Evolutionary conservation across 345 rosid species (phyloP).

Genomic region (Arabidopsis arenosa): DNA sequence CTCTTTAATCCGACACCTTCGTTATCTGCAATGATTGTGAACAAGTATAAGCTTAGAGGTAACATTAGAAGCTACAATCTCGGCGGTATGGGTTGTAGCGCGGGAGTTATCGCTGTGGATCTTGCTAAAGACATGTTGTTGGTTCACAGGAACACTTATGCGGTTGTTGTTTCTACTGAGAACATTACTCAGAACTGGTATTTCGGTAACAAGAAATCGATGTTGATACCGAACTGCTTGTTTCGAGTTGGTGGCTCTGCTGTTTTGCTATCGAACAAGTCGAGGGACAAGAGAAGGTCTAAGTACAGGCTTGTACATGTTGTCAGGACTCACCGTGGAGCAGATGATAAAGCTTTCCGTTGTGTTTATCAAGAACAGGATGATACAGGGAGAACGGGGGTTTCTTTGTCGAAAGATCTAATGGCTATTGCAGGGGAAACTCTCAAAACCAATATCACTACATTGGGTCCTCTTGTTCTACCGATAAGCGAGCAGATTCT

Average conservation of each 20-base stretch:
- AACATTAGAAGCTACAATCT: constrained; percentile 57
- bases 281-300: constrained; percentile 41
- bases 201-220: constrained; percentile 53
- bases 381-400: constrained; percentile 46
- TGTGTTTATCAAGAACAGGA: constrained; percentile 56
- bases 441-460: constrained; percentile 56
- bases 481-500: constrained; percentile 54
- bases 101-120: constrained; percentile 55
- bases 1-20: constrained; percentile 62
- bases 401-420: constrained; percentile 49
- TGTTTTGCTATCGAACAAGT: constrained; percentile 49
- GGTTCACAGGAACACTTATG: constrained; percentile 50
- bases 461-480: constrained; percentile 53
- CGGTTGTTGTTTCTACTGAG: constrained; percentile 56
- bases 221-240: constrained; percentile 60
- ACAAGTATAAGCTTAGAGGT: constrained; percentile 56
- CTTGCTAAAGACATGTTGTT: constrained; percentile 55
- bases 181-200: constrained; percentile 59
- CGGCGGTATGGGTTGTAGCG: constrained; percentile 65
- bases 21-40: constrained; percentile 57
- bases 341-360: constrained; percentile 53
- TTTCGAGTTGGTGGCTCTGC: constrained; percentile 57
- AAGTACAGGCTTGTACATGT: constrained; percentile 54
- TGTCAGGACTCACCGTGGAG: constrained; percentile 58
- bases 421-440: constrained; percentile 58